Evolutionary conservation across 129 eudicot genomes (phyloP).

Genomic region (Artemisia annua): DNA sequence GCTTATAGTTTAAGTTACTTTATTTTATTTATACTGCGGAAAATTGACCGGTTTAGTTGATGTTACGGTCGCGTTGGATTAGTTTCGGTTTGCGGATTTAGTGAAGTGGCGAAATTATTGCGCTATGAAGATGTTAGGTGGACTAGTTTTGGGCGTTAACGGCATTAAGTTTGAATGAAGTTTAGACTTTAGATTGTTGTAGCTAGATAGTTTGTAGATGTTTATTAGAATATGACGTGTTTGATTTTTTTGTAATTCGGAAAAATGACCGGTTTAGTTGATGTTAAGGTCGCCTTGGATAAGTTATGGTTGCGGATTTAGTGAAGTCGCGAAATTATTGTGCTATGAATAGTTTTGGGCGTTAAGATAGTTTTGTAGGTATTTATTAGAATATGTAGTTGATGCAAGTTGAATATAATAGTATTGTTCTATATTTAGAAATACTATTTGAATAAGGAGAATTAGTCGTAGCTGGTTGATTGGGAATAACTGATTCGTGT

Average conservation of each 20-base stretch:
- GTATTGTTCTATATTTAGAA: conserved; percentile 5
- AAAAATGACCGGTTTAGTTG: too few species aligned
- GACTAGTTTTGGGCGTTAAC: too few species aligned
- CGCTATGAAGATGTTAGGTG: not conserved
- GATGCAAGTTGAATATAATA: conserved; percentile 5
- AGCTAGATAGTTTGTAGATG: too few species aligned
- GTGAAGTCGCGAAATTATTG: not conserved
- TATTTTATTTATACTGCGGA: not conserved
- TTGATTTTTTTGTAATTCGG: not conserved
- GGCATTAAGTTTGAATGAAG: too few species aligned
- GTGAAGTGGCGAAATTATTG: not conserved
- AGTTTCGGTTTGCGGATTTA: not conserved
- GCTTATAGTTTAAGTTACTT: conserved; percentile 31
- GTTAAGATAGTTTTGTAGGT: too few species aligned
- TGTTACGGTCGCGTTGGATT: too few species aligned
- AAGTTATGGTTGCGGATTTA: not conserved
- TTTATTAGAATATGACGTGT: too few species aligned
- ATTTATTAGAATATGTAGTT: not conserved
- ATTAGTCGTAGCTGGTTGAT: not conserved
- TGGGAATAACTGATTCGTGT: not conserved
- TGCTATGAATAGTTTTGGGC: not conserved
- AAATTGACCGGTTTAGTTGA: too few species aligned
- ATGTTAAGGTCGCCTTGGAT: too few species aligned
- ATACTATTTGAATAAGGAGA: not conserved
- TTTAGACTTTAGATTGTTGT: too few species aligned